These are phyloP conservation scores for Thelonectria olida DNA, from an alignment of 2,329 filamentous ascomycete genomes.

Conservation along the genomic window DNA sequence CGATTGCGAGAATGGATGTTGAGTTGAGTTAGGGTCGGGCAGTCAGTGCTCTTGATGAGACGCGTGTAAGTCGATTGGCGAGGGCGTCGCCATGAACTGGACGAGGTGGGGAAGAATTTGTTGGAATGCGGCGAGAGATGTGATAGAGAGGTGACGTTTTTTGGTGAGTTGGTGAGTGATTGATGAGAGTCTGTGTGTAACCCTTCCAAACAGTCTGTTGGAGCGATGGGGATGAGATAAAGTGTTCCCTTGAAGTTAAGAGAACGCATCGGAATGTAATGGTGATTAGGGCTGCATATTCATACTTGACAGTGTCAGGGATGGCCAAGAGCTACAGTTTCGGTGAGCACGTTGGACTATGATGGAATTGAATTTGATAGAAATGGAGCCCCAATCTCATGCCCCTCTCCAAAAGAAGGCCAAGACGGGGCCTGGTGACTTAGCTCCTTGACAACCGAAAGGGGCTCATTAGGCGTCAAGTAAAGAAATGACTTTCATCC, in stretches of 20 bases:
- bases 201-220: too few species aligned
- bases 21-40: too few species aligned
- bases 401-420: neutral
- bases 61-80: neutral
- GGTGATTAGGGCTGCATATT: neutral
- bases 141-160: neutral
- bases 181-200: neutral
- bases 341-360: neutral
- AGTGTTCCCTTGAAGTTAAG: too few species aligned
- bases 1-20: too few species aligned
- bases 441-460: constrained; percentile 14
- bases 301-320: too few species aligned
- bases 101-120: neutral
- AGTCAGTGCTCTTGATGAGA: too few species aligned
- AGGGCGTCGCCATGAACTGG: neutral
- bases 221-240: too few species aligned
- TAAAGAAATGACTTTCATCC: neutral
- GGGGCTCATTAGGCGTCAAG: too few species aligned
- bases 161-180: neutral
- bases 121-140: neutral
- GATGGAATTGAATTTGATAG: neutral
- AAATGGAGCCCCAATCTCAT: constrained; percentile 4
- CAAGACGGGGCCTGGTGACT: neutral
- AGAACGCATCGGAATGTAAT: neutral
- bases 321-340: too few species aligned